phyloP scores from a whole-genome alignment of 306 rosid species.

The Cucurbita argyrosperma region DNA sequence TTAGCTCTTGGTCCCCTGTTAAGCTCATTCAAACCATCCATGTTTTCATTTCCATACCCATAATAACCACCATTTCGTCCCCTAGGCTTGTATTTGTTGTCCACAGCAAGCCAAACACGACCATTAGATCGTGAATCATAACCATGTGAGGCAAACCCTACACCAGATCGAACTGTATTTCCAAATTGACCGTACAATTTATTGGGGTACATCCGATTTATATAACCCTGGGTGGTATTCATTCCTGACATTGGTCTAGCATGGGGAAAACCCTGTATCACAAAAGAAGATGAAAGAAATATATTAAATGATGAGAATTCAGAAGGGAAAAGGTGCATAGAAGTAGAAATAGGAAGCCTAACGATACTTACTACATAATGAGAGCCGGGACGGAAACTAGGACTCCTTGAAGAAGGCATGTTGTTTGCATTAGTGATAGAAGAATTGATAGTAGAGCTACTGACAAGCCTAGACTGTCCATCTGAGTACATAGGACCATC shows the following conservation, averaged over 20 bases:
- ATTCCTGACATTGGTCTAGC: constrained; percentile 78
- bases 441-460: constrained; percentile 35
- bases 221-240: constrained; percentile 45
- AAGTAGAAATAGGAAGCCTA: neutral
- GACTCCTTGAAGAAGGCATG: constrained; percentile 48
- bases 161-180: constrained; percentile 54
- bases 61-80: constrained; percentile 59
- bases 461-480: constrained; percentile 68
- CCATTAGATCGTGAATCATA: constrained; percentile 70
- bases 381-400: constrained; percentile 52
- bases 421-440: constrained; percentile 17
- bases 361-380: constrained; percentile 49
- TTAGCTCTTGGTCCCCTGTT: constrained; percentile 89
- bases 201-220: constrained; percentile 63
- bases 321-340: neutral
- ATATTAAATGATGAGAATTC: neutral
- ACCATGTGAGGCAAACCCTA: constrained; percentile 74
- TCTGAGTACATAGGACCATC: constrained; percentile 65
- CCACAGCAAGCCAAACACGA: constrained; percentile 74
- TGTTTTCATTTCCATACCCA: constrained; percentile 77
- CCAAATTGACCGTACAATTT: constrained; percentile 70
- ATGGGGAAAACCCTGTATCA: constrained; percentile 63
- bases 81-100: constrained; percentile 64
- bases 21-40: constrained; percentile 81
- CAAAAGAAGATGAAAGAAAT: neutral